Base-by-base conservation (phyloP, 768 basidiomycete genomes). In the Tubosaeta sp. region DNA sequence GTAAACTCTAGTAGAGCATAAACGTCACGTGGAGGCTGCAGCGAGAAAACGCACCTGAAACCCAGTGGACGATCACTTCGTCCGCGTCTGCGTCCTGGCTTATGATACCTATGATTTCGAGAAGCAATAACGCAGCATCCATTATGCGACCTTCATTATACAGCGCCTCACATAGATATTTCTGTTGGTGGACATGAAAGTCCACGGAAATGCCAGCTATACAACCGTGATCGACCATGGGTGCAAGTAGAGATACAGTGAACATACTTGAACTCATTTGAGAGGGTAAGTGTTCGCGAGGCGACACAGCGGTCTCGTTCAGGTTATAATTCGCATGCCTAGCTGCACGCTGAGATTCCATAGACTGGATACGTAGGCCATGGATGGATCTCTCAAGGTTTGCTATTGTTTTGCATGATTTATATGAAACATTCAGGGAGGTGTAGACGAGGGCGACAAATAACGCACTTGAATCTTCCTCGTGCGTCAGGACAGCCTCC, bases 81-180 rank as follows among this genome's bases (percentile, higher is more conserved):
- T 46, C 29, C 2, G 36, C 1, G 18, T 29, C 30, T 2, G 9
- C 44, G 8, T 14, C 25, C 2, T 34, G 22, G 4, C 18, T 30
- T 10, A n/a, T 8, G 3, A 16, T 25, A 13, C 24, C 18, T 30
- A 8, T 6, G 13, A 43, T 35, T 21, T 48, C 35, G n/a, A 52
- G 30, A 4, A 57, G 50, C 11, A 32, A 44, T 8, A 13, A 1
- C 0, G 56, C 50, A 16, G 56, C 54, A 7, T 57, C 54, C 1
- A 40, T 14, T 34, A 53, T 22, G 6, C 22, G 24, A 9, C 47
- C 51, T 2, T 46, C n/a, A 3, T 22, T n/a, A 24, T 31, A 58
- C 7, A 58, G 12, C 1, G 41, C 30, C 44, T 54, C 57, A 8
- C 45, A 49, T 1, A 18, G 41, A 18, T 47, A 36, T 22, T 55